Conservation (phyloP, 225 moss, liverwort and hornwort genomes). For the Bryum argenteum region DNA sequence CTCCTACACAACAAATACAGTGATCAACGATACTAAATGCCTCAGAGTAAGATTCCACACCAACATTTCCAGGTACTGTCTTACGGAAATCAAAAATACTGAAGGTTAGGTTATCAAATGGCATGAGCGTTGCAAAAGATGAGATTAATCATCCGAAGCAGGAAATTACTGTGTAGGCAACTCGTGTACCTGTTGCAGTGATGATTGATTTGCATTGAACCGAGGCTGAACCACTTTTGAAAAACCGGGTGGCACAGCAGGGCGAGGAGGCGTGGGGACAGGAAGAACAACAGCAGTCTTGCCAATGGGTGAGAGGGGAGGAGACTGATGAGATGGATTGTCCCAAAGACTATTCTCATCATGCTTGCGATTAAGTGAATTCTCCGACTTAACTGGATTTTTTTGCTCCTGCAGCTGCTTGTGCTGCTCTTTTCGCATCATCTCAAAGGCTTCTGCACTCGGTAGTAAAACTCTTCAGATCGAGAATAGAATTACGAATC, state of each 20-base stretch:
- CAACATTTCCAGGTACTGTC: constrained; percentile 6
- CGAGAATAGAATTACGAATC: background rate
- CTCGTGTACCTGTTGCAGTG: constrained; percentile 49
- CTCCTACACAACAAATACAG: constrained; percentile 60
- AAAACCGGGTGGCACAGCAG: constrained; percentile 98
- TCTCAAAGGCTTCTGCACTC: constrained; percentile 85
- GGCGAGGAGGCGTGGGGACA: constrained; percentile 74
- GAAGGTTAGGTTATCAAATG: background rate
- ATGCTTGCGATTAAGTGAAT: constrained; percentile 74
- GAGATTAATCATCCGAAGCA: constrained; percentile 17
- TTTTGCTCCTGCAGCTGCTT: constrained; percentile 82
- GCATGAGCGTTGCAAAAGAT: background rate
- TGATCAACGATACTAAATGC: constrained; percentile 29
- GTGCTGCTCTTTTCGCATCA: constrained; percentile 95
- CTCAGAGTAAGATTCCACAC: constrained; percentile 5
- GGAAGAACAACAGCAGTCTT: constrained; percentile 50
- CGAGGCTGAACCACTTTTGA: constrained; percentile 76
- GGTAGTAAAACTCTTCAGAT: constrained; percentile 25
- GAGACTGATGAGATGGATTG: constrained; percentile 55
- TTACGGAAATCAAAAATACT: background rate
- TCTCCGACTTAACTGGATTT: constrained; percentile 67
- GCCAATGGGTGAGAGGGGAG: constrained; percentile 54
- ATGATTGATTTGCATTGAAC: constrained; percentile 45
- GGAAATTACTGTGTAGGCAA: constrained; percentile 7
- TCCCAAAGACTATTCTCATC: constrained; percentile 97